Percentiles rank a stretch among this genome's conserved stretches.
These are phyloP conservation scores for Arthrobotrys pseudoclavata DNA, from an alignment of 2,329 filamentous ascomycete genomes.

Conservation along the genomic window DNA sequence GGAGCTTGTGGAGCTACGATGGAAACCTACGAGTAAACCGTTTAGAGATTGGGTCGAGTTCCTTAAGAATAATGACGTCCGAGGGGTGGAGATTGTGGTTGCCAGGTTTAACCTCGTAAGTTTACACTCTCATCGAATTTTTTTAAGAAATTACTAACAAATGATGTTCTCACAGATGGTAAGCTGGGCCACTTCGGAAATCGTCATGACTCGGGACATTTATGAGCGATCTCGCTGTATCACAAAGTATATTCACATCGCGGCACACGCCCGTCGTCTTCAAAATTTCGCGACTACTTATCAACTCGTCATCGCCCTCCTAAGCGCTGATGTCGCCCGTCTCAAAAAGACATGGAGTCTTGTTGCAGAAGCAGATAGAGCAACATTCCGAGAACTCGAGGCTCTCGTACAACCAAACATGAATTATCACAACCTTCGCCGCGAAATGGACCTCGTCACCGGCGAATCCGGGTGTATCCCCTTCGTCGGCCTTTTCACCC, in stretches of 20 bases:
- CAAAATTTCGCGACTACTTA: slow-evolving; percentile 88
- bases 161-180: slow-evolving; percentile 71
- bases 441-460: slow-evolving; percentile 79
- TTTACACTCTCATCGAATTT: neutral
- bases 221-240: slow-evolving; percentile 82
- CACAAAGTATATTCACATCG: slow-evolving; percentile 86
- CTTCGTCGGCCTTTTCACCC: slow-evolving; percentile 84
- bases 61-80: slow-evolving; percentile 78
- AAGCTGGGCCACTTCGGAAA: slow-evolving; percentile 86
- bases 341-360: slow-evolving; percentile 79
- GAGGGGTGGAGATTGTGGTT: slow-evolving; percentile 85
- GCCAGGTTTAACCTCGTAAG: slow-evolving; percentile 81
- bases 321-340: slow-evolving; percentile 78
- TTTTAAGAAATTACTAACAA: neutral
- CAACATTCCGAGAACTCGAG: slow-evolving; percentile 78
- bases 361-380: slow-evolving; percentile 75
- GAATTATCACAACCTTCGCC: slow-evolving; percentile 81
- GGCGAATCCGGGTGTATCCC: slow-evolving; percentile 82
- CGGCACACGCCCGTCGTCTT: slow-evolving; percentile 79
- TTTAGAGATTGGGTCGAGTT: slow-evolving; percentile 86
- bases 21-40: slow-evolving; percentile 78
- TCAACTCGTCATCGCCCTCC: slow-evolving; percentile 82
- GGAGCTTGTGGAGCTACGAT: slow-evolving; percentile 84
- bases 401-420: slow-evolving; percentile 79
- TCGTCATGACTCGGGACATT: slow-evolving; percentile 78